phyloP scores from a whole-genome alignment of 2,329 filamentous ascomycete species.

The Microdochium paspali region DNA sequence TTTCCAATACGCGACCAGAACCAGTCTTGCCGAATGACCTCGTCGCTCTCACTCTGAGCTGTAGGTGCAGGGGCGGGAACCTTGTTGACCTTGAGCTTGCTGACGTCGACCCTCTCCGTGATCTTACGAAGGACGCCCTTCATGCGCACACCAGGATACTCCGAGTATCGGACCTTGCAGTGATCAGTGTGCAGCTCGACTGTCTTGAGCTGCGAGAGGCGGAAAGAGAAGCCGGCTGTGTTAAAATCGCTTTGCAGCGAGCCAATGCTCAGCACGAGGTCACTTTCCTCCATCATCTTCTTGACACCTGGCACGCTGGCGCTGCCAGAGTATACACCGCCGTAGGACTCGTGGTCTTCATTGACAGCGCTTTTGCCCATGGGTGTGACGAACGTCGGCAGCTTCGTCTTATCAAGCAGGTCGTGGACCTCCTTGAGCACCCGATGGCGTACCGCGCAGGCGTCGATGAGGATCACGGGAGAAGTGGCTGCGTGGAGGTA shows the following conservation, averaged over 20 bases:
- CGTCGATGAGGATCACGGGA: slow-evolving; percentile 74
- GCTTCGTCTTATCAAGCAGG: slow-evolving; percentile 60
- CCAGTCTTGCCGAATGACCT: slow-evolving; percentile 57
- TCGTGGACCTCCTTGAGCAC: slow-evolving; percentile 64
- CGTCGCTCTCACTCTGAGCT: slow-evolving; percentile 25
- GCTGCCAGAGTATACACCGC: slow-evolving; percentile 77
- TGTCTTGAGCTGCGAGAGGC: slow-evolving; percentile 64
- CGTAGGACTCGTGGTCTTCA: slow-evolving; percentile 66
- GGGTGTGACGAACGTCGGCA: slow-evolving; percentile 80
- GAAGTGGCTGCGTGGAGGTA: slow-evolving; percentile 64
- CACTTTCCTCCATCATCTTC: slow-evolving; percentile 56
- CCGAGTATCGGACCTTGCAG: slow-evolving; percentile 66
- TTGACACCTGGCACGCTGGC: slow-evolving; percentile 59
- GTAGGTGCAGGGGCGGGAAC: slow-evolving; percentile 38
- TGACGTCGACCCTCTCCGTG: slow-evolving; percentile 46
- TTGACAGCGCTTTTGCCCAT: slow-evolving; percentile 84
- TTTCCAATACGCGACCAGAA: slow-evolving; percentile 70
- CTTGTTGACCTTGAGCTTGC: slow-evolving; percentile 42
- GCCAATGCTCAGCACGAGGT: slow-evolving; percentile 63
- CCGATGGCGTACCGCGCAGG: slow-evolving; percentile 70
- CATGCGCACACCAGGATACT: slow-evolving; percentile 72
- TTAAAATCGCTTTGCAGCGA: slow-evolving; percentile 66
- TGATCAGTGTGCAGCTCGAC: slow-evolving; percentile 74
- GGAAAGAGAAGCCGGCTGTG: slow-evolving; percentile 74
- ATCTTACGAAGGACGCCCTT: slow-evolving; percentile 68